Base-by-base conservation (phyloP, 306 rosid genomes). In the Pyrus pyrifolia region DNA sequence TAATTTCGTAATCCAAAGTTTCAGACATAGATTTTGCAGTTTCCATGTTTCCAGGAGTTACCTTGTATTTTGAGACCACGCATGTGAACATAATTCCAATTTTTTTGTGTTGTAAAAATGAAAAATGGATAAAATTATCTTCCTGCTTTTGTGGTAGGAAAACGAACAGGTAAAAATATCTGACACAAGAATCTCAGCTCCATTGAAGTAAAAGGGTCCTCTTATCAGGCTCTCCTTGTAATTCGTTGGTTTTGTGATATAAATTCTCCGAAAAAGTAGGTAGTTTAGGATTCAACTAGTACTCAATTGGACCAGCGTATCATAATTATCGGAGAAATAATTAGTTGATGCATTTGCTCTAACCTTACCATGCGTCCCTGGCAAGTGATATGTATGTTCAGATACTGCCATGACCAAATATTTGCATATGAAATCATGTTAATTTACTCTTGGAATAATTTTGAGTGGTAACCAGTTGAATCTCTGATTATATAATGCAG, bases 401-500 rank as follows among this genome's bases (percentile, higher is more conserved):
- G 21, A 2, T 51, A 51, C 6, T 2, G 45, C 45, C 45, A 42
- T 10, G 45, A 2, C 45, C 45, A 42, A 42, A 42, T 42, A 42
- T 2, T 42, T 42, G 45, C 12, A 42, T 42, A 42, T 8, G 45
- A 42, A 42, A 42, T 42, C 42, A 9, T 0, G 8, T 51, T 18
- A 15, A 17, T 6, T 15, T 51, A 51, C 55, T 19, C 18, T 8
- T 51, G 55, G 55, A 51, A 51, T 51, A 18, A 6, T 51, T 51
- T 8, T n/a, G 62, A n/a, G 62, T 12, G 0, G 1, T 82, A 25
- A 78, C 75, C 9, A 2, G 18, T 57, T 30, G 18, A 29, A 57
- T 51, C 22, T 75, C 22, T 75, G n/a, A 23, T 27, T 62, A 38
- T 21, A 4, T 42, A 7, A 10, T 82, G 84, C 72, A 94, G 98